These are phyloP conservation scores for Ophiostoma triangulosporum DNA, from an alignment of 2,329 filamentous ascomycete species.

Conservation along the genomic window DNA sequence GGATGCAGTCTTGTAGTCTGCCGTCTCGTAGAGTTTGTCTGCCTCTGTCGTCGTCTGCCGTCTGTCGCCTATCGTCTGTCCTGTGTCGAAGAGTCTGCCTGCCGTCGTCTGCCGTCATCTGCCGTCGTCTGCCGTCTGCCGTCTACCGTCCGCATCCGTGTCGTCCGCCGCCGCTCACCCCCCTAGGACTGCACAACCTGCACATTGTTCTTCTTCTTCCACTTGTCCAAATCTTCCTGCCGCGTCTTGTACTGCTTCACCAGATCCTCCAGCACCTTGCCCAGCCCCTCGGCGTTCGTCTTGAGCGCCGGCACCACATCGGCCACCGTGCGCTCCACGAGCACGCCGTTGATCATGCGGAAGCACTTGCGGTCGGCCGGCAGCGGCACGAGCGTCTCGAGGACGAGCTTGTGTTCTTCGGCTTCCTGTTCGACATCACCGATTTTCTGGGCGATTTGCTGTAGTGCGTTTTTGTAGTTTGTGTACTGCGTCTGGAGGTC, in stretches of 20 bases:
- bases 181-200: conserved; percentile 65
- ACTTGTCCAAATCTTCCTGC: conserved; percentile 90
- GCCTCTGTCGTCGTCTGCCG: too few species aligned
- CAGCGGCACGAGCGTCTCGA: conserved; percentile 79
- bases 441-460: conserved; percentile 90
- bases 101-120: background rate
- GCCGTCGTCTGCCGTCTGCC: background rate
- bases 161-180: background rate
- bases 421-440: conserved; percentile 95
- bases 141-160: background rate
- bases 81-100: background rate
- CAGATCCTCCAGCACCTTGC: conserved; percentile 85
- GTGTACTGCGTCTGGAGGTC: conserved; percentile 71
- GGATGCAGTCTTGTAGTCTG: too few species aligned
- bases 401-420: conserved; percentile 94
- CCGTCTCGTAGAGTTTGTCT: too few species aligned
- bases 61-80: background rate
- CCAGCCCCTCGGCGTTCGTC: conserved; percentile 87
- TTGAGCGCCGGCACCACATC: conserved; percentile 84
- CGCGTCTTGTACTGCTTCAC: conserved; percentile 94
- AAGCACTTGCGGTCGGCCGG: conserved; percentile 87
- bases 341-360: conserved; percentile 93
- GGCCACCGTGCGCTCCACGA: conserved; percentile 86
- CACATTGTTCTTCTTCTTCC: conserved; percentile 95
- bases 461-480: conserved; percentile 65